Conservation (phyloP, 2,329 filamentous ascomycete species). For the Camillea tinctor region DNA sequence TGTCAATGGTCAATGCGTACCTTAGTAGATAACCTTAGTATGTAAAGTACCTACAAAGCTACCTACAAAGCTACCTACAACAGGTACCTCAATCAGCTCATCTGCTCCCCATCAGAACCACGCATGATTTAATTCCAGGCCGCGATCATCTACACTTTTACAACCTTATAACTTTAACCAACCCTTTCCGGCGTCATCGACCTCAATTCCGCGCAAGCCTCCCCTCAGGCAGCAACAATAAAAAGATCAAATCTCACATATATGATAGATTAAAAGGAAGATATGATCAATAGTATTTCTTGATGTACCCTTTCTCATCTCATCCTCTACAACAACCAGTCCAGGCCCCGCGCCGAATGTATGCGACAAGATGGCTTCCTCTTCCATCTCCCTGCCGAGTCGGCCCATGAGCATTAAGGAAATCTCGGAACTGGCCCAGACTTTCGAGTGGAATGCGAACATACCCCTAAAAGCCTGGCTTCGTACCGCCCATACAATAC, state of each 20-base stretch:
- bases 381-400: conserved; percentile 24
- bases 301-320: conserved; percentile 7
- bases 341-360: not conserved
- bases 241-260: not conserved
- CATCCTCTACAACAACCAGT: conserved; percentile 2
- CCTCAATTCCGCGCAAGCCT: conserved; percentile 12
- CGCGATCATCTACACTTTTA: not conserved
- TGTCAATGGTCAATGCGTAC: too few species aligned
- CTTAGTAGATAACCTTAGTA: not conserved
- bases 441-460: conserved; percentile 76
- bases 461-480: conserved; percentile 81
- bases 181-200: not conserved
- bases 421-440: conserved; percentile 70
- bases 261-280: conserved; percentile 1
- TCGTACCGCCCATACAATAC: conserved; percentile 73
- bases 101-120: too few species aligned
- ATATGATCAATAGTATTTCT: conserved; percentile 5
- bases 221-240: conserved; percentile 12
- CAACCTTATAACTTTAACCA: too few species aligned
- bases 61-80: not conserved
- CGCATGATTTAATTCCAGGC: not conserved
- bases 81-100: not conserved
- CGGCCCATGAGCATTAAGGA: conserved; percentile 73
- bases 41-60: not conserved
- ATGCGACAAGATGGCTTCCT: conserved; percentile 28